Evolutionary conservation across 805 yeast species (phyloP), one percentile per base, ranked within the genome.

Genomic region (Wickerhamomyces queroliae): DNA sequence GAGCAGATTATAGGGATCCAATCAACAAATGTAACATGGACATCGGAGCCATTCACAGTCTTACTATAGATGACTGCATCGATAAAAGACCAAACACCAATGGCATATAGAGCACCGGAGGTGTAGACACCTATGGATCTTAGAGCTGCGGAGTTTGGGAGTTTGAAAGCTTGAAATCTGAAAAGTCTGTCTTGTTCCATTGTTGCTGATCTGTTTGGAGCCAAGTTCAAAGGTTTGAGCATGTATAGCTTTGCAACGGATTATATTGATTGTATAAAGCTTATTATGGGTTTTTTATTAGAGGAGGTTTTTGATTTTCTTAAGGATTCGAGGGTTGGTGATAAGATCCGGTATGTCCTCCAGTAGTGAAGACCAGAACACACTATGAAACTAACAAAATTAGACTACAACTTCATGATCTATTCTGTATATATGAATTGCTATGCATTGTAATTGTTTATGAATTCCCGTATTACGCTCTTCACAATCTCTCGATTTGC

Each of bases 1-100:
- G 95, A 81, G 49, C 96, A 84, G 22, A 91, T 73, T 47, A 85
- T 79, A 4, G 99, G 99, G 37, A 93, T 78, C 99, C 99, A 91
- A 64, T 91, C 99, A 30, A 87, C 82, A 56, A 91, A 86, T 5
- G 91, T 80, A 22, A 93, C 87, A 58, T 91, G 97, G 7, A 89
- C 87, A 33, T 70, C 69, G 0, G 95, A 83, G 1, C 89, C 95
- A 66, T 91, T 91, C 35, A 81, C 82, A 15, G 88, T 83, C 47
- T 78, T 81, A 33, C 95, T 83, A 62, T 78, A 91, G 26, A 93
- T 73, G 2, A 95, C 89, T 1, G 96, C 87, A 62, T 91, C 98
- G 16, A 93, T 62, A 62, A 91, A 77, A 17, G 82, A 66, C 95
- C 96, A 91, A 57, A 91, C 81, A 7, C 96, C 98, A 39, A 83